A percentile compares a stretch with the other conserved stretches of the same genome.
Evolutionary conservation across 1,139 yeast genomes (phyloP).

Genomic region (Blastobotrys petasosporus): DNA sequence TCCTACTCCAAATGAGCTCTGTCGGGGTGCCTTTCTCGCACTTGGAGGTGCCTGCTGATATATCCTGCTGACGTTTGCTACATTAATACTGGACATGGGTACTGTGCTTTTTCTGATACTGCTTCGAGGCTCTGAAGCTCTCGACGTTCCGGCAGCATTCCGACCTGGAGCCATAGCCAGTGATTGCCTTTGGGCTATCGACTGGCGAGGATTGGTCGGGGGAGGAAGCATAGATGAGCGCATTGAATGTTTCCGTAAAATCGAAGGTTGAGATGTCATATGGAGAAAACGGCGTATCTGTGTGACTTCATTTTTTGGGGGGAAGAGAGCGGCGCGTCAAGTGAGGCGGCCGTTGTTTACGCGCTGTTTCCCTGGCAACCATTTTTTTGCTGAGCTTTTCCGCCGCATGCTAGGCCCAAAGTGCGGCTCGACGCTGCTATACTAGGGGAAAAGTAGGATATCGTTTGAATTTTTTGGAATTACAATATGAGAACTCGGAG

Average conservation of each 20-base stretch:
- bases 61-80: background rate
- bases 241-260: constrained; percentile 19
- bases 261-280: constrained; percentile 6
- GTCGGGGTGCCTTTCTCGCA: constrained; percentile 14
- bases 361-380: too few species aligned
- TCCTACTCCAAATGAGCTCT: constrained; percentile 23
- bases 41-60: constrained; percentile 8
- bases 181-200: constrained; percentile 12
- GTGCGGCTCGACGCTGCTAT: too few species aligned
- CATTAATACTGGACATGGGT: constrained; percentile 4
- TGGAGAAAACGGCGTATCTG: too few species aligned
- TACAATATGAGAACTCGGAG: too few species aligned
- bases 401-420: too few species aligned
- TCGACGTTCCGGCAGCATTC: background rate
- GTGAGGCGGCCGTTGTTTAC: too few species aligned
- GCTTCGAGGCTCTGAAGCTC: constrained; percentile 8
- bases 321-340: too few species aligned
- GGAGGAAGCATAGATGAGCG: constrained; percentile 21
- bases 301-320: too few species aligned
- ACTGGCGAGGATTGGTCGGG: constrained; percentile 7
- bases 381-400: too few species aligned
- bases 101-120: constrained; percentile 13
- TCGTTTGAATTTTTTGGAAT: too few species aligned
- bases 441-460: too few species aligned
- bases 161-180: background rate